Percentiles rank a stretch among this genome's conserved stretches.
Conservation (phyloP, 2,329 filamentous ascomycete genomes). For the Nannizziopsis barbatae region DNA sequence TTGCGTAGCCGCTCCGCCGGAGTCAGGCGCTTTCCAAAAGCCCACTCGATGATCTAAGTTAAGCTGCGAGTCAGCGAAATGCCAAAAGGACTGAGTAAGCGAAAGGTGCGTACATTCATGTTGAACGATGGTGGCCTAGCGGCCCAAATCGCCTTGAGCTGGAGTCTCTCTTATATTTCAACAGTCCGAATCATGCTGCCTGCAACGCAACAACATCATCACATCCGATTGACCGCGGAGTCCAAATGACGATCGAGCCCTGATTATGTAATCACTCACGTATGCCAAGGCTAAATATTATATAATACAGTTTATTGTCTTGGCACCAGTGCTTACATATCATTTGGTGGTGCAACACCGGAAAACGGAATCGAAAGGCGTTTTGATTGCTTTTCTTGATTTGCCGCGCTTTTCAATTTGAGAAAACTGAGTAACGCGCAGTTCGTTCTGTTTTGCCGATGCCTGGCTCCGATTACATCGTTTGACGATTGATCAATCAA, state of each 20-base stretch:
- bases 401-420: neutral
- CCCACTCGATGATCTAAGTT: constrained; percentile 89
- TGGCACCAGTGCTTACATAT: neutral
- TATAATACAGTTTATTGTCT: too few species aligned
- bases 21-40: constrained; percentile 98
- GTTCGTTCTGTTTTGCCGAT: neutral
- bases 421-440: neutral
- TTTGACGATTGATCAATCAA: neutral
- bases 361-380: constrained; percentile 2
- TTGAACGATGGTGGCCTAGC: neutral
- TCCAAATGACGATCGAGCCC: neutral
- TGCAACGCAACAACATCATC: neutral
- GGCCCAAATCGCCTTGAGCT: neutral
- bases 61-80: constrained; percentile 2
- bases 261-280: neutral
- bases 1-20: constrained; percentile 55
- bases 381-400: neutral
- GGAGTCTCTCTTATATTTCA: neutral
- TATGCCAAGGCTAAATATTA: too few species aligned
- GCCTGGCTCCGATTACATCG: neutral
- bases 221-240: neutral
- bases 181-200: constrained; percentile 2
- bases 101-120: constrained; percentile 5
- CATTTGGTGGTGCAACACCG: neutral
- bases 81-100: neutral